phyloP scores from a whole-genome alignment of 2,329 filamentous ascomycete species.

The Aspergillus aculeatinus region DNA sequence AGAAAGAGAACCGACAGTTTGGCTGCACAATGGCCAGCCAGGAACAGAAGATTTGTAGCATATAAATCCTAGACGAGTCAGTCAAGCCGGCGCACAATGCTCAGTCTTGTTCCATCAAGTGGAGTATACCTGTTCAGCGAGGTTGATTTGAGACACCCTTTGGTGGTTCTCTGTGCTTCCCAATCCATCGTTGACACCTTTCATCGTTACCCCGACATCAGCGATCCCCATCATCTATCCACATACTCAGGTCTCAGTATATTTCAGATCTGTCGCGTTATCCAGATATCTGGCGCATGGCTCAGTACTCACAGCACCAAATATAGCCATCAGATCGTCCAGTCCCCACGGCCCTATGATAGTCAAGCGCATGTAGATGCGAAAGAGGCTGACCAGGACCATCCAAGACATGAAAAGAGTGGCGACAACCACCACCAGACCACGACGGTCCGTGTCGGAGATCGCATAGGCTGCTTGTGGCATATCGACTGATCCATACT shows the following conservation, averaged over 20 bases:
- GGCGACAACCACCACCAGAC: constrained; percentile 18
- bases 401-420: constrained; percentile 27
- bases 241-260: not conserved
- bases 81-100: constrained; percentile 4
- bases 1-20: constrained; percentile 31
- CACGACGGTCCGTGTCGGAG: constrained; percentile 18
- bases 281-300: not conserved
- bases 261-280: constrained; percentile 11
- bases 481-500: not conserved
- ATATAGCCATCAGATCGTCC: constrained; percentile 23
- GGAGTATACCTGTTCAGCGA: not conserved
- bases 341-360: constrained; percentile 26
- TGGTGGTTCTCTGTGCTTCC: not conserved
- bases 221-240: not conserved
- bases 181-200: not conserved
- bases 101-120: not conserved
- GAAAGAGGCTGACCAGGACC: constrained; percentile 18
- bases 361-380: constrained; percentile 23
- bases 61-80: constrained; percentile 10
- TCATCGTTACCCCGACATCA: not conserved
- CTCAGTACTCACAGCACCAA: constrained; percentile 15
- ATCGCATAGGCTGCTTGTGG: constrained; percentile 14
- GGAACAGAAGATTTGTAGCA: constrained; percentile 25
- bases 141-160: not conserved
- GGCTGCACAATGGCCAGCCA: constrained; percentile 26